Evolutionary conservation across 2,329 filamentous ascomycete species (phyloP).

Genomic region (Colletotrichum plurivorum): DNA sequence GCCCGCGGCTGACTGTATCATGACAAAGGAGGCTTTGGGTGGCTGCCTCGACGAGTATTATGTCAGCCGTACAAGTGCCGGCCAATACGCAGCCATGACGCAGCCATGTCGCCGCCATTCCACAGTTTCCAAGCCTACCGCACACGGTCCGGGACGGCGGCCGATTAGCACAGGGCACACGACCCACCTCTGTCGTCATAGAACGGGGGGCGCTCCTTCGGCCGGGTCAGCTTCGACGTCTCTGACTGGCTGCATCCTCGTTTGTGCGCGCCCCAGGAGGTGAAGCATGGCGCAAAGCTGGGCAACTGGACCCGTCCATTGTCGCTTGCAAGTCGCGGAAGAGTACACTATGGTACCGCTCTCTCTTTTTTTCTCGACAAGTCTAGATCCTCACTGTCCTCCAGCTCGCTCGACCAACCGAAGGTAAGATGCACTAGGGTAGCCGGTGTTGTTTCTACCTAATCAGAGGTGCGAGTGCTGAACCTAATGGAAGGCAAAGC

Average conservation of each 20-base stretch:
- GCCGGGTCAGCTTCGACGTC: conserved; percentile 8
- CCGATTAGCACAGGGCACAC: conserved; percentile 15
- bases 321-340: conserved; percentile 16
- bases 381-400: too few relatives aligned
- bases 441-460: too few relatives aligned
- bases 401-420: too few relatives aligned
- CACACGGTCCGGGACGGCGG: background rate
- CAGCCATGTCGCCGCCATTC: background rate
- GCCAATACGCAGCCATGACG: too few relatives aligned
- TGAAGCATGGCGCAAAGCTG: conserved; percentile 26
- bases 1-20: background rate
- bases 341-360: background rate
- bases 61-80: background rate
- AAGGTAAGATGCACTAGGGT: too few relatives aligned
- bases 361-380: background rate
- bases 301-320: conserved; percentile 14
- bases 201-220: conserved; percentile 27
- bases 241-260: conserved; percentile 21
- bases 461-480: too few relatives aligned
- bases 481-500: too few relatives aligned
- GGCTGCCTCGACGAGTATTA: background rate
- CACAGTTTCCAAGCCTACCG: background rate
- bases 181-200: conserved; percentile 32
- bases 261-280: conserved; percentile 24
- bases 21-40: background rate